These are phyloP conservation scores for Saccharum hybrid DNA, from an alignment of 202 grass and related monocot genomes.

Conservation along the genomic window DNA sequence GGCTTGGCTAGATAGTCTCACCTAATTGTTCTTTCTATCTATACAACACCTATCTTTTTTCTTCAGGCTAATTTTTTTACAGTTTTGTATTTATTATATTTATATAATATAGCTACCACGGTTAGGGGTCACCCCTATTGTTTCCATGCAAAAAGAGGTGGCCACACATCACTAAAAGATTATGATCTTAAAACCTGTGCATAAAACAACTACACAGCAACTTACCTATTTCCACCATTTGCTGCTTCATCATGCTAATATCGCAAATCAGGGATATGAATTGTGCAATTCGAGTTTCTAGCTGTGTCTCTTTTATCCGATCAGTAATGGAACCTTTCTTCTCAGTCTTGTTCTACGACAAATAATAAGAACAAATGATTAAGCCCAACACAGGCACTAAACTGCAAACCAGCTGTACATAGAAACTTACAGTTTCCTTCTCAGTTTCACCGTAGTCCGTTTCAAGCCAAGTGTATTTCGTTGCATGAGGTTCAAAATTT, in stretches of 20 bases:
- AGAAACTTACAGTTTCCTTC: conserved; percentile 64
- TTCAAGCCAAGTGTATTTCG: conserved; percentile 84
- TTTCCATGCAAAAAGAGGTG: too few relatives aligned
- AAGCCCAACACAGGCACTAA: conserved; percentile 28
- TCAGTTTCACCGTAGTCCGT: conserved; percentile 83
- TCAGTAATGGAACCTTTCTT: conserved; percentile 45
- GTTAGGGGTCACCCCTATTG: too few relatives aligned
- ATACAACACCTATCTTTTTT: too few relatives aligned
- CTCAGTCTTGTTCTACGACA: conserved; percentile 26
- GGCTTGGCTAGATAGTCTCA: too few relatives aligned
- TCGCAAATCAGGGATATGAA: conserved; percentile 93
- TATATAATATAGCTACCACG: too few relatives aligned
- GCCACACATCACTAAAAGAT: too few relatives aligned
- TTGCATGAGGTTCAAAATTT: conserved; percentile 57
- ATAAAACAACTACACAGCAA: background rate
- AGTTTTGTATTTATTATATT: too few relatives aligned
- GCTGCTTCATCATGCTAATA: conserved; percentile 97
- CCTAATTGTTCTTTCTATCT: too few relatives aligned
- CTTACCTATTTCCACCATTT: conserved; percentile 99
- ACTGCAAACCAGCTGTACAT: conserved; percentile 29
- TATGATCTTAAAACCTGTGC: conserved; percentile 14
- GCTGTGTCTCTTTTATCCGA: conserved; percentile 73
- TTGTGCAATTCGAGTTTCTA: conserved; percentile 71
- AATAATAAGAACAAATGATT: conserved; percentile 30
- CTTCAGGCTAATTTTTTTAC: too few relatives aligned